A percentile compares a stretch with the other conserved stretches of the same genome.
Evolutionary conservation across 257 asterid genomes (phyloP).

Genomic region (Capsicum rhomboideum): DNA sequence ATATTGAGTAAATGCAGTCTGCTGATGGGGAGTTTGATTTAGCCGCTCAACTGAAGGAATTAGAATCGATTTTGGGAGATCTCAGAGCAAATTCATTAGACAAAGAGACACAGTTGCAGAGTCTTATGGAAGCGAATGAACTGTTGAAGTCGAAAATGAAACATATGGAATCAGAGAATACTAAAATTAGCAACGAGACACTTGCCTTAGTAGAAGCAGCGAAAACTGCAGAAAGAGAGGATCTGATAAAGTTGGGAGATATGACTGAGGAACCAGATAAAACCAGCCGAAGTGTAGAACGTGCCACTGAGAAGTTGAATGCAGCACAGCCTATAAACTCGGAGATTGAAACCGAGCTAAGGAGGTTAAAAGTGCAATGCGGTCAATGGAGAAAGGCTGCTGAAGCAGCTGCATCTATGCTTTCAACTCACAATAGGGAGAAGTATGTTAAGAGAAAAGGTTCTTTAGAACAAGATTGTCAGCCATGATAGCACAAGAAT

Average conservation of each 20-base stretch:
- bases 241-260: constrained; percentile 45
- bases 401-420: too few species aligned
- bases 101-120: constrained; percentile 39
- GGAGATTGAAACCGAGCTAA: too few species aligned
- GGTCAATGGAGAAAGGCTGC: too few species aligned
- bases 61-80: constrained; percentile 27
- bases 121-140: constrained; percentile 44
- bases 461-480: too few species aligned
- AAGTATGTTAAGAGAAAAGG: constrained; percentile 51
- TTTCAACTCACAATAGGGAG: constrained; percentile 45
- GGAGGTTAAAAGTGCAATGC: too few species aligned
- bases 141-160: constrained; percentile 45
- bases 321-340: too few species aligned
- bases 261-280: constrained; percentile 63
- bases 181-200: constrained; percentile 32
- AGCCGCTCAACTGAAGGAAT: constrained; percentile 19
- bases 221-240: constrained; percentile 55
- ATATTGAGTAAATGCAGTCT: constrained; percentile 9
- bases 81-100: constrained; percentile 34
- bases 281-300: constrained; percentile 36
- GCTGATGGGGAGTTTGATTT: constrained; percentile 17
- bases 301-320: too few species aligned
- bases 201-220: constrained; percentile 38
- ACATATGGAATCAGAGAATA: constrained; percentile 30
- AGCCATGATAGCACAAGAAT: too few species aligned